Evolutionary conservation across 495 filamentous ascomycete species (phyloP).

Genomic region (Penicillium psychrofluorescens): DNA sequence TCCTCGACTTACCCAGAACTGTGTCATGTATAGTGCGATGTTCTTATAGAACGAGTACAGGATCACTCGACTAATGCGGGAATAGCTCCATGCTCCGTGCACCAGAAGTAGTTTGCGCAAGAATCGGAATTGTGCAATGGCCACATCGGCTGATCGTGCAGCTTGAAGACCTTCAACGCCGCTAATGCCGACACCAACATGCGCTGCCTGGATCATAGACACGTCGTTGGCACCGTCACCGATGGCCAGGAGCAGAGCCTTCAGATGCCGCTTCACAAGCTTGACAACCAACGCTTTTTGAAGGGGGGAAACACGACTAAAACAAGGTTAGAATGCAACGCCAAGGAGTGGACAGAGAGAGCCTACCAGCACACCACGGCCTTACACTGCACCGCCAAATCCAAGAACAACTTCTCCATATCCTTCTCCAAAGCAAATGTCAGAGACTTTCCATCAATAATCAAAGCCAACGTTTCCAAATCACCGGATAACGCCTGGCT

Average conservation of each 20-base stretch:
- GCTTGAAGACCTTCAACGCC: constrained; percentile 98
- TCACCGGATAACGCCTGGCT: constrained; percentile 70
- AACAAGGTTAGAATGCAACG: constrained; percentile 6
- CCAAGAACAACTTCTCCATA: constrained; percentile 87
- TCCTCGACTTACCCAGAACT: constrained; percentile 76
- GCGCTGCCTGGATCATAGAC: constrained; percentile 98
- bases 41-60: constrained; percentile 99
- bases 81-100: constrained; percentile 96
- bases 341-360: neutral
- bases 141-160: constrained; percentile 89
- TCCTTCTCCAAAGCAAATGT: constrained; percentile 92
- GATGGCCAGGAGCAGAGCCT: constrained; percentile 88
- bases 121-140: constrained; percentile 94
- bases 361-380: constrained; percentile 91
- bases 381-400: constrained; percentile 92
- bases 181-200: constrained; percentile 97
- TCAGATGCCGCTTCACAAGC: constrained; percentile 92
- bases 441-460: constrained; percentile 94
- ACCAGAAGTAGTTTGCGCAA: constrained; percentile 92
- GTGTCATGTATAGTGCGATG: constrained; percentile 96
- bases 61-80: constrained; percentile 92
- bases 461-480: constrained; percentile 80
- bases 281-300: constrained; percentile 99
- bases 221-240: constrained; percentile 98
- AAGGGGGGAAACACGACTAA: constrained; percentile 88